Conservation (phyloP, 805 yeast genomes). For the Candida andamanensis region DNA sequence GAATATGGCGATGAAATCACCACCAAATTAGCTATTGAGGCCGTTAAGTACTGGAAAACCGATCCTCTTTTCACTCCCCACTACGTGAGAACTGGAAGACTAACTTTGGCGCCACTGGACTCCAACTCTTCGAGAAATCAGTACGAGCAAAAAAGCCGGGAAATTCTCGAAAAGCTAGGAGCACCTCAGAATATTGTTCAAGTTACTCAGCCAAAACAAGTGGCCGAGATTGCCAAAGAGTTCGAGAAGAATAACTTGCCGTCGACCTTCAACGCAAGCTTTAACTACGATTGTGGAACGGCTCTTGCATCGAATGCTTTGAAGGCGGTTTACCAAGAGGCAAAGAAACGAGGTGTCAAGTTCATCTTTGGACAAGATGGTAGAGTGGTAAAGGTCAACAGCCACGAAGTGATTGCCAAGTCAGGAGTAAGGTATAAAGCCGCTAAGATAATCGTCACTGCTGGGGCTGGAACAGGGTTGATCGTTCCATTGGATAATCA, state of each 20-base stretch:
- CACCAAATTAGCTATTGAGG: slow-evolving; percentile 29
- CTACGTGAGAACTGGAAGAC: slow-evolving; percentile 11
- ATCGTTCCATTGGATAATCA: slow-evolving; percentile 23
- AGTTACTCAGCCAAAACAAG: slow-evolving; percentile 5
- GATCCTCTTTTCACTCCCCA: slow-evolving; percentile 28
- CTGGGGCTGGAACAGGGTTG: slow-evolving; percentile 35
- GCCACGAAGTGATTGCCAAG: slow-evolving; percentile 6
- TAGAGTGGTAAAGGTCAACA: slow-evolving; percentile 3
- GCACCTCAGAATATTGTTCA: slow-evolving; percentile 7
- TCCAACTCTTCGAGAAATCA: slow-evolving; percentile 7
- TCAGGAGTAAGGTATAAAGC: slow-evolving; percentile 23
- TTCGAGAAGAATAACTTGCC: slow-evolving; percentile 11
- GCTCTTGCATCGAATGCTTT: slow-evolving; percentile 12
- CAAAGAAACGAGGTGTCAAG: slow-evolving; percentile 8
- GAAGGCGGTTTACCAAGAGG: slow-evolving; percentile 8
- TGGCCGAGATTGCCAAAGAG: slow-evolving; percentile 3
- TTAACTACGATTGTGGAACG: slow-evolving; percentile 13
- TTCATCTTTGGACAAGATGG: slow-evolving; percentile 14
- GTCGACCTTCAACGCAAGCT: slow-evolving; percentile 6
- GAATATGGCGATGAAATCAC: slow-evolving; percentile 16
- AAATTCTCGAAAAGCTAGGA: slow-evolving; percentile 8
- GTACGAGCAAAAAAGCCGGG: slow-evolving; percentile 10
- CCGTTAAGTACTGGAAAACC: slow-evolving; percentile 32
- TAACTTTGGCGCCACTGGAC: slow-evolving; percentile 11
- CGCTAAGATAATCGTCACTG: slow-evolving; percentile 26